These are phyloP conservation scores for Saxophila tyrrhenica DNA, from an alignment of 495 filamentous ascomycete species.

Conservation along the genomic window DNA sequence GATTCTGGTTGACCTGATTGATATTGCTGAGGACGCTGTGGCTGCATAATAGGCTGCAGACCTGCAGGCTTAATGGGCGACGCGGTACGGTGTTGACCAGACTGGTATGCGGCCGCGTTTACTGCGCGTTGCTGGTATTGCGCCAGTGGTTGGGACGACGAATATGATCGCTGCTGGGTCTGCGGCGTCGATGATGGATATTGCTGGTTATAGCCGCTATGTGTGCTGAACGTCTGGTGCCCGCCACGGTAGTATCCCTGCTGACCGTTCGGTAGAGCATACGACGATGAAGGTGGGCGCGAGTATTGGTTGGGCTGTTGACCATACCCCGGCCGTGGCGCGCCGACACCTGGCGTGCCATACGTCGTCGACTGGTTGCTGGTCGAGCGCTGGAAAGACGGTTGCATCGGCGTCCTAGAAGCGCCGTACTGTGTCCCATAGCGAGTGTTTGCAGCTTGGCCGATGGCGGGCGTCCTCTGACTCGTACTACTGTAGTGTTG, in stretches of 20 bases:
- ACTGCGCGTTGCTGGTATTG: constrained; percentile 15
- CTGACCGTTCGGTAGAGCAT: constrained; percentile 11
- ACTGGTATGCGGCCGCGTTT: constrained; percentile 11
- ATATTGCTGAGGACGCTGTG: constrained; percentile 9
- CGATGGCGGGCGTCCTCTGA: constrained; percentile 18
- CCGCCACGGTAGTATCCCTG: constrained; percentile 25
- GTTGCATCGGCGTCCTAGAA: constrained; percentile 7
- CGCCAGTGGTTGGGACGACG: constrained; percentile 9
- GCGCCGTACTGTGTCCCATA: constrained; percentile 12
- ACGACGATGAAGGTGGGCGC: constrained; percentile 11
- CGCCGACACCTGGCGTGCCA: constrained; percentile 6
- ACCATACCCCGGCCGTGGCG: constrained; percentile 3
- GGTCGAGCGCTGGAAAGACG: constrained; percentile 11
- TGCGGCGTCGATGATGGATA: constrained; percentile 6
- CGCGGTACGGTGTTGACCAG: constrained; percentile 5
- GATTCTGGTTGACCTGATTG: constrained; percentile 2
- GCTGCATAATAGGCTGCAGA: background rate
- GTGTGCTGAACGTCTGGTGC: constrained; percentile 6
- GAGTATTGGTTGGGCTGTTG: constrained; percentile 23
- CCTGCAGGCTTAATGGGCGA: constrained; percentile 8
- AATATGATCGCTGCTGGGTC: constrained; percentile 5
- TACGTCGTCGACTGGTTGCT: constrained; percentile 12
- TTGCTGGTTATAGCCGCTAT: constrained; percentile 6
- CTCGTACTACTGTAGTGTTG: constrained; percentile 16
- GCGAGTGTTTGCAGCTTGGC: constrained; percentile 18